Conservation (phyloP, 805 yeast species). For the Pichia paraexigua region DNA sequence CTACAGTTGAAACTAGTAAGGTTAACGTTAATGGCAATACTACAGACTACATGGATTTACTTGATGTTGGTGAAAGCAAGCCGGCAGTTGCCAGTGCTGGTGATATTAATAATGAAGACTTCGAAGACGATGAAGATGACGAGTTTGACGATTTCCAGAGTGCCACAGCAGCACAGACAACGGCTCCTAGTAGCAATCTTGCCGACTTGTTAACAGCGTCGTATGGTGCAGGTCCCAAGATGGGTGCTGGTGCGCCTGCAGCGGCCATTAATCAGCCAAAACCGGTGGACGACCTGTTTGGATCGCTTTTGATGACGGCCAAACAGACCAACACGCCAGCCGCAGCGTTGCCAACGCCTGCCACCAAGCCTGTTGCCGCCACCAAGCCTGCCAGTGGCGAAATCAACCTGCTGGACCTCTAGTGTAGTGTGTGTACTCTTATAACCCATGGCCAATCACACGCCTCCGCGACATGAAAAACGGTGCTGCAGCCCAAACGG, state of each 20-base stretch:
- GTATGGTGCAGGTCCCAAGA: background rate
- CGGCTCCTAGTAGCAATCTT: slow-evolving; percentile 9
- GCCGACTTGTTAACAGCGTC: background rate
- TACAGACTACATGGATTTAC: slow-evolving; percentile 38
- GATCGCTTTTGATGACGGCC: background rate
- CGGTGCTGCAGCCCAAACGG: background rate
- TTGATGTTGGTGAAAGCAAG: slow-evolving; percentile 33
- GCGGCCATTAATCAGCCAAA: slow-evolving; percentile 15
- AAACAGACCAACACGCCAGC: background rate
- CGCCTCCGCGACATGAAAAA: background rate
- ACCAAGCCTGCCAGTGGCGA: background rate
- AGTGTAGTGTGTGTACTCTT: no score
- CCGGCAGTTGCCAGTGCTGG: slow-evolving; percentile 9
- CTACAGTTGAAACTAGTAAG: slow-evolving; percentile 30
- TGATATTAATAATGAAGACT: slow-evolving; percentile 11
- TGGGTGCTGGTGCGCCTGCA: slow-evolving; percentile 9
- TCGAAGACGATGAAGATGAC: slow-evolving; percentile 39
- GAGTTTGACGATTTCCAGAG: slow-evolving; percentile 78
- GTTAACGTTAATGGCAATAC: slow-evolving; percentile 32
- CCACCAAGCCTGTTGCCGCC: background rate
- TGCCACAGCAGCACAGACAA: slow-evolving; percentile 28
- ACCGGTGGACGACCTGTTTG: slow-evolving; percentile 16
- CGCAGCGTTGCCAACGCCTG: background rate
- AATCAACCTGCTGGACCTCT: background rate
- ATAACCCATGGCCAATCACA: background rate